Base-by-base conservation (phyloP, 225 moss, liverwort and hornwort genomes). In the Pseudisothecium myosuroides region DNA sequence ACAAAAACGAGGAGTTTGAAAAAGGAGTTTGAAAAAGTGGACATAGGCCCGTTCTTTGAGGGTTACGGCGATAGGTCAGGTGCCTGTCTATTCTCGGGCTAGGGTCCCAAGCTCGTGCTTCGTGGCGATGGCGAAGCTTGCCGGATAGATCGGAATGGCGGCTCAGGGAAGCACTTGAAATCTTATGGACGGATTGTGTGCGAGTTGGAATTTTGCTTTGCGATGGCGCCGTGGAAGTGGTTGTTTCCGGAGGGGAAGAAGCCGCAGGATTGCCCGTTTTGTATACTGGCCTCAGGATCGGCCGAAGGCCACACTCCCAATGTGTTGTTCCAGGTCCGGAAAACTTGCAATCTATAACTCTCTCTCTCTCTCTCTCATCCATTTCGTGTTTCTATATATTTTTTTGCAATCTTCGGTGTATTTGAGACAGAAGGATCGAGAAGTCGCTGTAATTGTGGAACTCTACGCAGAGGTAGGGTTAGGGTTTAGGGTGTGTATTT, bases 291-390 rank as follows among this genome's bases (percentile, higher is more conserved):
- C 34, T 90, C 93, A 28, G 92, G 92, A 85, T 66, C 91, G 2
- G 60, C 92, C 76, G 92, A 93, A 83, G 92, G 94, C 19, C 88
- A 81, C 59, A 92, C 93, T 87, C 91, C 95, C n/a, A 92, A 89
- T 61, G 91, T 95, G 54, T 85, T 95, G 87, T 95, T 95, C 69
- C 95, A 95, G 94, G 95, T 95, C 32, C 59, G 56, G 10, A 65
- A 32, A 65, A 65, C 22, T 74, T 52, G 22, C 60, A 61, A 13
- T 54, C 20, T 31, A 6, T 28, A n/a, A 63, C 36, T 39, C 77
- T 65, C 77, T 85, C 62, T 39, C 50, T 37, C 6, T 45, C 76
- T 84, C 80, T 56, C 79, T 72, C n/a, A 36, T 0, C 15, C 36
- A 22, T 41, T 32, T 37, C 43, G 37, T 45, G 24, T 13, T 45